These are phyloP conservation scores for Aspergillus clavatus DNA, from an alignment of 2,329 filamentous ascomycete genomes.

Conservation along the genomic window DNA sequence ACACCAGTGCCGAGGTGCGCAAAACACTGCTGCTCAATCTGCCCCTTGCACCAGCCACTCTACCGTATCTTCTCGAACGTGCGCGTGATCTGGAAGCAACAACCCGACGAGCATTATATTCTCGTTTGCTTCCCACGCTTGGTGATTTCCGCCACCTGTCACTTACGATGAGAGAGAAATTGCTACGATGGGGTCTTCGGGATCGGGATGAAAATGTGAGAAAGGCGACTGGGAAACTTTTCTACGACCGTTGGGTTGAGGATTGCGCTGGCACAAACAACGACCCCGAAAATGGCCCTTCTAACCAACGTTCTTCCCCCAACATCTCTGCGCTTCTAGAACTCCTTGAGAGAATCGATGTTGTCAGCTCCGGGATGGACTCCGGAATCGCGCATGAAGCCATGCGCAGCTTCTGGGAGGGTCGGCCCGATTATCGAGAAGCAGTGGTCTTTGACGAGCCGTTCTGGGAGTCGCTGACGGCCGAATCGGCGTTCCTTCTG, in stretches of 20 bases:
- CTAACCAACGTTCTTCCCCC: slow-evolving; percentile 52
- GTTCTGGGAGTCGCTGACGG: slow-evolving; percentile 50
- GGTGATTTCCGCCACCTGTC: slow-evolving; percentile 94
- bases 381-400: slow-evolving; percentile 87
- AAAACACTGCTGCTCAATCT: slow-evolving; percentile 84
- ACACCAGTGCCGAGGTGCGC: slow-evolving; percentile 88
- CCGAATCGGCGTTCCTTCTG: slow-evolving; percentile 84
- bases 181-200: slow-evolving; percentile 87
- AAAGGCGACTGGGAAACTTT: slow-evolving; percentile 83
- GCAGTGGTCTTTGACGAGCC: slow-evolving; percentile 42
- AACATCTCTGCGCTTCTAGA: slow-evolving; percentile 82
- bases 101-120: slow-evolving; percentile 81
- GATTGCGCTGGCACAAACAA: slow-evolving; percentile 72
- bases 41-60: slow-evolving; percentile 74
- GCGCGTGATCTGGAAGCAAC: slow-evolving; percentile 82
- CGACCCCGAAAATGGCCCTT: slow-evolving; percentile 51
- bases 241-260: slow-evolving; percentile 96
- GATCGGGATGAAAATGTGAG: slow-evolving; percentile 92
- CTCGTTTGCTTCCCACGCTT: slow-evolving; percentile 76
- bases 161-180: slow-evolving; percentile 88
- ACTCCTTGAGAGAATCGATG: slow-evolving; percentile 86
- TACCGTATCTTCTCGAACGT: slow-evolving; percentile 83
- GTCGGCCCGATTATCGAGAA: slow-evolving; percentile 59
- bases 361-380: slow-evolving; percentile 83
- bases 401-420: slow-evolving; percentile 95